phyloP scores from a whole-genome alignment of 192 early-diverging fungal species.

The Dispira parvispora region DNA sequence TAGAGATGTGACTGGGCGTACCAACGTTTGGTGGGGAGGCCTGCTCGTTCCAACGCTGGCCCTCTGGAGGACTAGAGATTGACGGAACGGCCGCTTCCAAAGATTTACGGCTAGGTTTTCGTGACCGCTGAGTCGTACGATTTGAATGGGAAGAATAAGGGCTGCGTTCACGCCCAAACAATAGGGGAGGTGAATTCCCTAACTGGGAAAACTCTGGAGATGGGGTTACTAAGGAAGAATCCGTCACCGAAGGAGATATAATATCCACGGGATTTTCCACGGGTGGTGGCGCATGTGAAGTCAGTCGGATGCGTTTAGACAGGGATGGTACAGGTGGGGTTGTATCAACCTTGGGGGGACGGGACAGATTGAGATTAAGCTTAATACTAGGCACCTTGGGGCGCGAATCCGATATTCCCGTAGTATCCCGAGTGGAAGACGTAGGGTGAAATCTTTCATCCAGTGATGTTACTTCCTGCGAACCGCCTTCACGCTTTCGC shows the following conservation, averaged over 20 bases:
- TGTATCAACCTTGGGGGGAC: neutral
- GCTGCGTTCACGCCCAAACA: neutral
- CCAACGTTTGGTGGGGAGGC: too few relatives aligned
- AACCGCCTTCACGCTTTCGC: neutral
- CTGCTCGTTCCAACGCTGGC: neutral
- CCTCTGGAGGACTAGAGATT: neutral
- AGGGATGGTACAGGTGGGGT: neutral
- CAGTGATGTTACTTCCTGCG: neutral
- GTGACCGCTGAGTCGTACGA: neutral
- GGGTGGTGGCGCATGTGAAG: neutral
- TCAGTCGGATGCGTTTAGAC: neutral
- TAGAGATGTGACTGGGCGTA: too few relatives aligned
- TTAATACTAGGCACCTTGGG: neutral
- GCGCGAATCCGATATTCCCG: neutral
- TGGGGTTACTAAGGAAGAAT: neutral
- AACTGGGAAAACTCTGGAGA: neutral
- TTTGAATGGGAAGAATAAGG: neutral
- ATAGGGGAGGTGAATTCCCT: neutral
- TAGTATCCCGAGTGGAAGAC: neutral
- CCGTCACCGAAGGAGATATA: neutral
- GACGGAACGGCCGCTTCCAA: neutral
- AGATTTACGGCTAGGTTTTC: neutral
- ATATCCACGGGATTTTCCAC: neutral
- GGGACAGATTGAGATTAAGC: neutral
- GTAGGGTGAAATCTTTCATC: neutral